phyloP scores from a whole-genome alignment of 257 asterid species.

The Solanum medicagineum region DNA sequence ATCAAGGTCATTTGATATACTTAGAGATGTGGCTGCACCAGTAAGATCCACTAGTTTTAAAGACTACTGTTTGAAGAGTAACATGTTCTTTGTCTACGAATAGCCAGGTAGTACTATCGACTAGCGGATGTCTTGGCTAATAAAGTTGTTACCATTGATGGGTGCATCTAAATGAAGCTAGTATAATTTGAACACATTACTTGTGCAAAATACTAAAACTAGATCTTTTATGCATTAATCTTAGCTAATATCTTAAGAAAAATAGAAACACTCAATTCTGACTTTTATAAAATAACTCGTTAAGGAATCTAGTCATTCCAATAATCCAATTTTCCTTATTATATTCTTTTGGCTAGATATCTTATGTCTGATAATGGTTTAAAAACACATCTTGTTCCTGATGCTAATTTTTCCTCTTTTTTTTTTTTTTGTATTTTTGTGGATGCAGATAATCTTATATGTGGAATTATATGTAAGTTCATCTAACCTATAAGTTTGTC shows the following conservation, averaged over 20 bases:
- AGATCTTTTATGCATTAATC: neutral
- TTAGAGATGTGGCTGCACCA: neutral
- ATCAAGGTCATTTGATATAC: neutral
- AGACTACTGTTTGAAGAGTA: neutral
- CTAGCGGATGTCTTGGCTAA: neutral
- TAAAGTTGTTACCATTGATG: neutral
- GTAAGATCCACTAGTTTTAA: neutral
- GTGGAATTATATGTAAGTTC: conserved; percentile 91
- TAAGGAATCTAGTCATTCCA: neutral
- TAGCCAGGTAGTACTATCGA: neutral
- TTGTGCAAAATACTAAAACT: neutral
- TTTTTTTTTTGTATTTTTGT: conserved; percentile 5
- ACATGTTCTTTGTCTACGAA: neutral
- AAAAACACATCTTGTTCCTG: neutral
- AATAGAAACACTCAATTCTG: neutral
- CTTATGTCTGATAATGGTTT: neutral
- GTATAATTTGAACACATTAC: neutral
- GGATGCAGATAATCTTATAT: conserved; percentile 74
- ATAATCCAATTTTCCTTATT: neutral
- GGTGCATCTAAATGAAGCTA: neutral
- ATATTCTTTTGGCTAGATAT: neutral
- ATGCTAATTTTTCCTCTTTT: neutral
- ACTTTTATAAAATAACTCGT: neutral
- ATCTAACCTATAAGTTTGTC: neutral
- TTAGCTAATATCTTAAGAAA: neutral